Evolutionary conservation across 805 yeast genomes (phyloP).

Genomic region (Saturnispora ahearnii): DNA sequence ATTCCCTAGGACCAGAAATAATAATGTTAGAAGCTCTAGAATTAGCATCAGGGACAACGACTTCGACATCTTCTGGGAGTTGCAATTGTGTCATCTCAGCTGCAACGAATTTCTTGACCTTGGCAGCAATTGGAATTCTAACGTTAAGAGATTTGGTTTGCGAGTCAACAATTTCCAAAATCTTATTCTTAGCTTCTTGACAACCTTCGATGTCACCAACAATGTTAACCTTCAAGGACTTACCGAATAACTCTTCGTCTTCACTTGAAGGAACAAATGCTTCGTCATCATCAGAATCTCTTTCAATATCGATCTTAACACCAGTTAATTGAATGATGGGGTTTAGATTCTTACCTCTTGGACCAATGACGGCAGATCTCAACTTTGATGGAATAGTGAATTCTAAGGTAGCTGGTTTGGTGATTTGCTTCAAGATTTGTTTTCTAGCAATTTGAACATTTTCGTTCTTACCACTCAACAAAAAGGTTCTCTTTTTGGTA

Average conservation of each 20-base stretch:
- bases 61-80: constrained; percentile 23
- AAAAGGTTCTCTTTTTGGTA: constrained; percentile 71
- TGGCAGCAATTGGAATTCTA: constrained; percentile 37
- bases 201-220: constrained; percentile 85
- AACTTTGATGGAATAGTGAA: constrained; percentile 69
- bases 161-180: constrained; percentile 64
- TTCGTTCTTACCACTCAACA: constrained; percentile 65
- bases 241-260: constrained; percentile 54
- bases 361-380: constrained; percentile 75
- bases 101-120: constrained; percentile 37
- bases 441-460: constrained; percentile 64
- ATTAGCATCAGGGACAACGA: constrained; percentile 21
- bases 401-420: constrained; percentile 56
- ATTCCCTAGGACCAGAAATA: constrained; percentile 65
- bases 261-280: constrained; percentile 11
- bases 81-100: constrained; percentile 23
- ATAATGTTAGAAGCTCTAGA: constrained; percentile 37
- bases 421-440: constrained; percentile 64
- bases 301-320: constrained; percentile 62
- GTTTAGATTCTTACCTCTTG: constrained; percentile 73
- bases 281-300: constrained; percentile 13
- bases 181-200: constrained; percentile 58
- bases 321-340: constrained; percentile 65
- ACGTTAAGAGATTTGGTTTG: constrained; percentile 53
- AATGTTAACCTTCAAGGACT: constrained; percentile 50